These are phyloP conservation scores for Aspergillus tubingensis DNA, from an alignment of 2,329 filamentous ascomycete species.

Conservation along the genomic window DNA sequence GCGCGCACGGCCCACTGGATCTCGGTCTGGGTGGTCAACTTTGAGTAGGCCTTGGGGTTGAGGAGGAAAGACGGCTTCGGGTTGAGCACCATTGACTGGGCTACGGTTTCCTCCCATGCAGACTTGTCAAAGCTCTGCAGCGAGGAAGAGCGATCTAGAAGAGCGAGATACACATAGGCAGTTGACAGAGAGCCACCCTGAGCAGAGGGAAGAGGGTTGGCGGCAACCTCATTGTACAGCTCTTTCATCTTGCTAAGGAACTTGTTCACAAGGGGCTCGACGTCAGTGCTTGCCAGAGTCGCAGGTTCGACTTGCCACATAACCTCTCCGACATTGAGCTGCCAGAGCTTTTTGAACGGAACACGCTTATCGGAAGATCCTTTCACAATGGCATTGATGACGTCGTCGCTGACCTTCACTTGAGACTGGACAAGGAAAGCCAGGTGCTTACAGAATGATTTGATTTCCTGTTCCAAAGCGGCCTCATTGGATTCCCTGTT, in stretches of 20 bases:
- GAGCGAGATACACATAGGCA: conserved; percentile 71
- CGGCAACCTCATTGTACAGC: conserved; percentile 73
- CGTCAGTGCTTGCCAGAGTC: conserved; percentile 52
- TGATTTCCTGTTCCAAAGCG: conserved; percentile 74
- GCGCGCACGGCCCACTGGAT: conserved; percentile 74
- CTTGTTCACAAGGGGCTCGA: conserved; percentile 51
- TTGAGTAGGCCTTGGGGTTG: conserved; percentile 81
- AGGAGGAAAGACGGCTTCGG: conserved; percentile 86
- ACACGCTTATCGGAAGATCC: conserved; percentile 84
- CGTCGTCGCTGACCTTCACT: conserved; percentile 63
- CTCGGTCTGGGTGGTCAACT: conserved; percentile 73
- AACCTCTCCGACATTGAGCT: conserved; percentile 70
- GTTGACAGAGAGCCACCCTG: conserved; percentile 82
- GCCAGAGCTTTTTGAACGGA: conserved; percentile 76
- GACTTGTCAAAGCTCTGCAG: conserved; percentile 57
- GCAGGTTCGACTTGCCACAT: conserved; percentile 59
- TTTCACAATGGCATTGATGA: conserved; percentile 73
- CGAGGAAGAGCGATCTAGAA: conserved; percentile 59
- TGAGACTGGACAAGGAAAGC: conserved; percentile 63
- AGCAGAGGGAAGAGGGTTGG: conserved; percentile 75
- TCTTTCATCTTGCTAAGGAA: conserved; percentile 57
- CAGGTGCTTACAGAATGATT: conserved; percentile 67
- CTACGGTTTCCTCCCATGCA: conserved; percentile 53
- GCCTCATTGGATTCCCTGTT: conserved; percentile 86
- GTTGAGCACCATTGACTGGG: conserved; percentile 68